Base-by-base conservation (phyloP, 2,329 filamentous ascomycete genomes). In the Phialocephala sp. region DNA sequence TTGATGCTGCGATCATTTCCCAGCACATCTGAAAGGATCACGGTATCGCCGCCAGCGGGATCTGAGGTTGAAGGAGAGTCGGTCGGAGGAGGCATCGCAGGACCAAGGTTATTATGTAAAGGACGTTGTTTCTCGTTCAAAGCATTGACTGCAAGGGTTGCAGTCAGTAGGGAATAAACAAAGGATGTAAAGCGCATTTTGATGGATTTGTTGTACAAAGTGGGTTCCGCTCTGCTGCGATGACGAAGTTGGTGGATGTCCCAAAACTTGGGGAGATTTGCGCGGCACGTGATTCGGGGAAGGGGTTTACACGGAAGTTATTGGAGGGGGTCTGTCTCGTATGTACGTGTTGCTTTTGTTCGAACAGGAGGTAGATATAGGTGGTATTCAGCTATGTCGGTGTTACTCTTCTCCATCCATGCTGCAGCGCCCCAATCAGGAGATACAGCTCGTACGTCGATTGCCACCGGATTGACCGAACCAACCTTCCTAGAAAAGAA, bases 21-120 rank as follows among this genome's bases (percentile, higher is more conserved):
- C 70, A 97, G 89, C 39, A 97, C 89, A 78, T 98, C 94, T 50
- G 90, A 91, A 63, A 98, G 87, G 67, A 92, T 87, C 37, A 94
- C 85, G 36, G 80, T 78, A 58, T 82, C 82, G 52, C 75, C 75
- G 47, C 66, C 69, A 55, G 71, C 27, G 11, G 69, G 65, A 68
- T 61, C 72, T 67, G 63, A 76, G 62, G 67, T 39, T 11, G 18
- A 11, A 76, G 65, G 69, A 24, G 66, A 56, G 18, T 66, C 50
- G 12, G 66, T 62, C 37, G 27, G 66, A 47, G 35, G 66, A 59
- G 73, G 73, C 66, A 76, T 73, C 2, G 68, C 64, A 3, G 72
- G 71, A 6, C 71, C 69, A 35, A 74, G 70, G 39, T 74, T 69
- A 24, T 60, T 58, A 24, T 69, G 56, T 24, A 54, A 14, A 35